Evolutionary conservation across 2,329 filamentous ascomycete species (phyloP), one percentile per base, ranked within the genome.

Genomic region (Talaromyces sp.): DNA sequence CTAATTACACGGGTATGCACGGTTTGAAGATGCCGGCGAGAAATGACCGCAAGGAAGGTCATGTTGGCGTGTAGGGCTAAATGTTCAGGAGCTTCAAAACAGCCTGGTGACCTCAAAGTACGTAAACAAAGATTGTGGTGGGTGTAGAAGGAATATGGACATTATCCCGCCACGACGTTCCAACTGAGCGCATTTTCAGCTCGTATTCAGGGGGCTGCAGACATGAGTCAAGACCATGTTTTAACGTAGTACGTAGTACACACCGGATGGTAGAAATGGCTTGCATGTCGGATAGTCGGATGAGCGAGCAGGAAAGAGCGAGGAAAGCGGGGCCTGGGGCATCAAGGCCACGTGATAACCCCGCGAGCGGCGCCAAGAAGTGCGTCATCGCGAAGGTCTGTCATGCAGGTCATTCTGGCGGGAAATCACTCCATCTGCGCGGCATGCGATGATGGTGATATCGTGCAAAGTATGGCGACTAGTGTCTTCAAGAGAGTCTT

Each of bases 1-100:
- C 89, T 1, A 80, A 77, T 9, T 94, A 94, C 71, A 81, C 72
- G 39, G 89, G 90, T 0, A 76, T 83, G 71, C 90, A 93, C 76
- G 90, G 90, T 2, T 82, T 91, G 79, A 74, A 62, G 14, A 79
- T 87, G 70, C 85, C 78, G 3, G 45, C 67, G n/a, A 73, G 78
- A 16, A 74, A 74, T 56, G 70, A 67, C 13, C 64, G 60, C 27
- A 63, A 63, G 14, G 27, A 59, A 27, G 37, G 37, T 3, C 37
- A 45, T 10, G 39, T 19, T 45, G 56, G 56, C 31, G 52, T 56
- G 5, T 56, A 16, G 22, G 48, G 27, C 24, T 13, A 9, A 33
- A 13, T 52, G 6, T 31, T 24, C 22, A 27, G 43, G 16, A 11
- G 43, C 9, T 13, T 14, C 13, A 27, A 48, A 24, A 22, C 39